Base-by-base conservation (phyloP, 352 stramenopile species). In the Globisporangium rhizosaccharum region DNA sequence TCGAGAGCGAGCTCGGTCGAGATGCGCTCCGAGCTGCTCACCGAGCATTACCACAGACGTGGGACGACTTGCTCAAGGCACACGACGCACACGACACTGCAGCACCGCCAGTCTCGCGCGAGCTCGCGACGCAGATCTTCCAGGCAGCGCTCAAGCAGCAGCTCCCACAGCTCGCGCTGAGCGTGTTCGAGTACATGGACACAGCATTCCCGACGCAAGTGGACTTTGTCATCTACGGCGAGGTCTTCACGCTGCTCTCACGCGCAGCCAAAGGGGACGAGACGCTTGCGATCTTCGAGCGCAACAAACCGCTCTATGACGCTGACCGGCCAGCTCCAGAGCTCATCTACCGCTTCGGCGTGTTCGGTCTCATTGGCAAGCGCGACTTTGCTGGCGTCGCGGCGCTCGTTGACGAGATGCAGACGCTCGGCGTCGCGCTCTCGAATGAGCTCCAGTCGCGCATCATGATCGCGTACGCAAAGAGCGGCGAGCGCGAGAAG, bases 291-390 rank as follows among this genome's bases (percentile, higher is more conserved):
- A 67, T 77, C 55, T 84, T 69, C 30, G 61, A 76, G 53, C 58
- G 65, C 54, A 65, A 61, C 18, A 63, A 67, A 49, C 53, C 46
- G 14, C 57, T 63, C 30, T 80, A 75, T 59, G 57, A 49, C 9
- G 53, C 72, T 15, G 59, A 63, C 23, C 56, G 53, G 18, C 53
- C 44, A 0, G 61, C 66, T 11, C 71, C 73, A 1, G 79, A 88
- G 54, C 76, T 91, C 28, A 67, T 89, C 51, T 87, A 85, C 45
- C 76, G 76, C 57, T 75, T 81, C 45, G 75, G 81, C 17, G 70
- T 82, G 18, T 72, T 71, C 15, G 76, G 70, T 42, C 71, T 70
- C 61, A 66, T 83, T 17, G 61, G 52, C 10, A 65, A 70, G 53
- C 41, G 72, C 18, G 68, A 88, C 59, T 70, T 70, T 44, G 57